Percentiles rank a stretch among this genome's conserved stretches.
Conservation (phyloP, 148 eudicot species). For the Selenicereus undatus region DNA sequence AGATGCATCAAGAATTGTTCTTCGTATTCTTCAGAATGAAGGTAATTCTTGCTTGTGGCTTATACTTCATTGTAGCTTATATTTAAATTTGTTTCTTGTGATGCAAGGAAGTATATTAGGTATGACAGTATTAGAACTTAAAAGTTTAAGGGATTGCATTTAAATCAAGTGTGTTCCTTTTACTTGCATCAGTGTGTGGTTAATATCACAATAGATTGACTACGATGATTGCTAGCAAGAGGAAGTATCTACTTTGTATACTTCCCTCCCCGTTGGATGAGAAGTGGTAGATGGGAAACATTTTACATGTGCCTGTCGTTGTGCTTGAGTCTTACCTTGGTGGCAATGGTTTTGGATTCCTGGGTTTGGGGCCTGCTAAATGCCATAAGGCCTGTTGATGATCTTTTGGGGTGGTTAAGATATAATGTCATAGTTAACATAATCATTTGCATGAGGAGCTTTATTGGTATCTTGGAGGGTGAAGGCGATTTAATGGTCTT, state of each 20-base stretch:
- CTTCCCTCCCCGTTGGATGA: neutral
- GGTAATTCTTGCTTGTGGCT: slow-evolving; percentile 38
- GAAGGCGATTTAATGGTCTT: neutral
- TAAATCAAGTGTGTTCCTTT: neutral
- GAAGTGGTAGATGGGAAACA: neutral
- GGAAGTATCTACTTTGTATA: neutral
- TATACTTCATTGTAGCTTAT: neutral
- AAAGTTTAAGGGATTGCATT: neutral
- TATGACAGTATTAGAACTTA: neutral
- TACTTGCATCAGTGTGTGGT: neutral
- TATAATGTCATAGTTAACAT: neutral
- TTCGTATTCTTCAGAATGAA: slow-evolving; percentile 46
- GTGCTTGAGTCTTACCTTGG: neutral
- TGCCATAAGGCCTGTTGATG: neutral
- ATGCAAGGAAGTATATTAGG: neutral
- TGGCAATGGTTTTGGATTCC: neutral
- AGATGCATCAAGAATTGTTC: slow-evolving; percentile 44
- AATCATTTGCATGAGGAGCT: neutral
- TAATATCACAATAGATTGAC: neutral
- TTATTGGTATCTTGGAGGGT: neutral
- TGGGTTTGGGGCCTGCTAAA: neutral
- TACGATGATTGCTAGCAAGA: neutral
- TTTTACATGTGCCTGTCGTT: neutral
- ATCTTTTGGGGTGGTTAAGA: neutral
- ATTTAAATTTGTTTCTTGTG: neutral